phyloP scores from a whole-genome alignment of 2,329 filamentous ascomycete species.

The Knufia petricola region DNA sequence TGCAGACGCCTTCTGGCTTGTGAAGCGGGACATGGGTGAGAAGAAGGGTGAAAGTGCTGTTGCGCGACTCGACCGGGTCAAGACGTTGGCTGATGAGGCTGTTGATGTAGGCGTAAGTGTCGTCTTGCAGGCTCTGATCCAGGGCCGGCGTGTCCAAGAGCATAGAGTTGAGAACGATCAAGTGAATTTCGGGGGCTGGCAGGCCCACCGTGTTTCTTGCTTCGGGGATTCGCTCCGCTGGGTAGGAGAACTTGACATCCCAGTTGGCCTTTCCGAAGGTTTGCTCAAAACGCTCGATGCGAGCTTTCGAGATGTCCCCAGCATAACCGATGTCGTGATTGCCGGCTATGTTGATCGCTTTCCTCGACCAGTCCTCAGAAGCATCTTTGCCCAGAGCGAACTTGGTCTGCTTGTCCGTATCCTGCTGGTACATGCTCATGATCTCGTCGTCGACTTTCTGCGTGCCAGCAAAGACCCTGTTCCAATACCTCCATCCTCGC shows the following conservation, averaged over 20 bases:
- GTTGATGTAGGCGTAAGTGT: slow-evolving; percentile 65
- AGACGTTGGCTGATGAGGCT: slow-evolving; percentile 49
- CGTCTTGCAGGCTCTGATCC: slow-evolving; percentile 56
- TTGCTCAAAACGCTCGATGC: slow-evolving; percentile 70
- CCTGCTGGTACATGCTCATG: slow-evolving; percentile 26
- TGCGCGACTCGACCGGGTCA: slow-evolving; percentile 45
- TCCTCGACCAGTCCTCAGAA: slow-evolving; percentile 53
- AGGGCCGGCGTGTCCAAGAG: slow-evolving; percentile 80
- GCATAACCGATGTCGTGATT: slow-evolving; percentile 98
- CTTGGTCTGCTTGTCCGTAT: slow-evolving; percentile 30
- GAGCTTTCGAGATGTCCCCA: slow-evolving; percentile 70
- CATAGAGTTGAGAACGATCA: slow-evolving; percentile 85
- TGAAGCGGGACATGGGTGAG: slow-evolving; percentile 88
- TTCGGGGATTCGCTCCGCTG: slow-evolving; percentile 24
- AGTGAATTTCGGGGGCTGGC: slow-evolving; percentile 54
- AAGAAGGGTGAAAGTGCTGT: slow-evolving; percentile 64
- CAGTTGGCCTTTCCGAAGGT: slow-evolving; percentile 85
- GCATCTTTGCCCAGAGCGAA: slow-evolving; percentile 35
- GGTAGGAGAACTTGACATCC: slow-evolving; percentile 65
- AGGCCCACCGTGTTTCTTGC: slow-evolving; percentile 1
- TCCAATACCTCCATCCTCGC: slow-evolving; percentile 69
- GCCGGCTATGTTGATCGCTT: slow-evolving; percentile 80
- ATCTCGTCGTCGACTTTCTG: slow-evolving; percentile 48
- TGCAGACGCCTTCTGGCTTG: slow-evolving; percentile 72
- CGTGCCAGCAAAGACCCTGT: slow-evolving; percentile 61